Evolutionary conservation across 1,284 basidiomycete genomes (phyloP).

Genomic region (Gymnopus androsaceus): DNA sequence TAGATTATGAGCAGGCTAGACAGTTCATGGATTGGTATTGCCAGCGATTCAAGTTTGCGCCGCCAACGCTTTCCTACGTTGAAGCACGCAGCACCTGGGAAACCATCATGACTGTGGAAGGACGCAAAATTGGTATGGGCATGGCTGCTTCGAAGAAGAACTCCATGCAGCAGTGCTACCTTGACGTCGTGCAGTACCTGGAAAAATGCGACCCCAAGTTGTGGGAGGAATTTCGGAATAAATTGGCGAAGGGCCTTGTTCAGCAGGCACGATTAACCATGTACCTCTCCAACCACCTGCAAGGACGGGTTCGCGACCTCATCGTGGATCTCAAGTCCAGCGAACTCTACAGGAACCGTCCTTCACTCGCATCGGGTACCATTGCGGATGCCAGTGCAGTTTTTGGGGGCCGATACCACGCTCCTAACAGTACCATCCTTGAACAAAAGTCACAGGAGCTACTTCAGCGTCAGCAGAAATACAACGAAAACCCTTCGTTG

Average conservation of each 20-base stretch:
- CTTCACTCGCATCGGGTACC: slow-evolving; percentile 28
- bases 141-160: slow-evolving; percentile 73
- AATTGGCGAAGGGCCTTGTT: slow-evolving; percentile 65
- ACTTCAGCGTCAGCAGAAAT: slow-evolving; percentile 55
- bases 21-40: slow-evolving; percentile 97
- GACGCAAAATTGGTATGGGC: slow-evolving; percentile 81
- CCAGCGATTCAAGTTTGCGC: slow-evolving; percentile 76
- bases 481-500: slow-evolving; percentile 64
- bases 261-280: slow-evolving; percentile 76
- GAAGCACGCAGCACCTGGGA: slow-evolving; percentile 58
- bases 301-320: slow-evolving; percentile 75
- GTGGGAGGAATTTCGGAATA: slow-evolving; percentile 74
- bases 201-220: slow-evolving; percentile 80
- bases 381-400: slow-evolving; percentile 6
- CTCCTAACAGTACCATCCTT: slow-evolving; percentile 19
- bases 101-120: slow-evolving; percentile 81
- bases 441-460: slow-evolving; percentile 65
- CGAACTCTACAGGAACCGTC: slow-evolving; percentile 43
- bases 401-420: slow-evolving; percentile 12
- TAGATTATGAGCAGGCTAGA: slow-evolving; percentile 74
- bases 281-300: slow-evolving; percentile 67
- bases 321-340: slow-evolving; percentile 65
- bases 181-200: slow-evolving; percentile 88
- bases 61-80: slow-evolving; percentile 74
- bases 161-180: slow-evolving; percentile 76